Conservation (phyloP, 345 rosid species). For the Microcos paniculata region DNA sequence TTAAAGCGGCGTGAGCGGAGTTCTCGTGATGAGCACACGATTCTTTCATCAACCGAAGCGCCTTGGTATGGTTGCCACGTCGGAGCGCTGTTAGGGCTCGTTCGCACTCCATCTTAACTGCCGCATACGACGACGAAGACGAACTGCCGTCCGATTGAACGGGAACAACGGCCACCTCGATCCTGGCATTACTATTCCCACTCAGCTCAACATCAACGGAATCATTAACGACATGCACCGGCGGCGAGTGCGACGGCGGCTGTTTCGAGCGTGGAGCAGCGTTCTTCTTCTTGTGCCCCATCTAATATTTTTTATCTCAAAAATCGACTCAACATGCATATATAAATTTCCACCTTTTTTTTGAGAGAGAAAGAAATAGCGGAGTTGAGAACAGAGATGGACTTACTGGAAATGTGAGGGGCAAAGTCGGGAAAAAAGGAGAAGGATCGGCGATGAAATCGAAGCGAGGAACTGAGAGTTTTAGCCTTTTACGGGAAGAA, state of each 20-base stretch:
- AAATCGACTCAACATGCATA: conserved; percentile 38
- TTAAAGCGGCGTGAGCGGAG: conserved; percentile 51
- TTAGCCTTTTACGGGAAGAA: neutral
- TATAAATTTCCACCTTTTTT: neutral
- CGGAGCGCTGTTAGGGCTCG: conserved; percentile 77
- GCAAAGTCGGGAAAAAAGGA: conserved; percentile 24
- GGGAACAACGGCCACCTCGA: conserved; percentile 26
- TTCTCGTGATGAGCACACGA: conserved; percentile 52
- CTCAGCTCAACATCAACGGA: conserved; percentile 20
- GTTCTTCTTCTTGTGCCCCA: conserved; percentile 85
- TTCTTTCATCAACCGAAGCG: conserved; percentile 86
- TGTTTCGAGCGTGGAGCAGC: conserved; percentile 60
- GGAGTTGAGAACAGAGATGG: neutral
- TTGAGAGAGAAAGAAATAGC: neutral
- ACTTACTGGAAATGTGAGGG: conserved; percentile 31
- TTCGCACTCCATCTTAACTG: conserved; percentile 77
- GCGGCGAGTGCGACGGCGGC: conserved; percentile 26
- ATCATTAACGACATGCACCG: conserved; percentile 23
- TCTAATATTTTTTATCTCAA: conserved; percentile 31
- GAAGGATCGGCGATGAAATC: conserved; percentile 43
- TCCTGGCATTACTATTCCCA: conserved; percentile 23
- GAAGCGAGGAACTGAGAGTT: conserved; percentile 18
- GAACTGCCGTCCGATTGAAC: conserved; percentile 29
- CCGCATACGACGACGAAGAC: conserved; percentile 33
- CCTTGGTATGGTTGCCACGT: conserved; percentile 84